Evolutionary conservation across 2,329 filamentous ascomycete genomes (phyloP), one percentile per base, ranked within the genome.

Genomic region (Nothopassalora personata): DNA sequence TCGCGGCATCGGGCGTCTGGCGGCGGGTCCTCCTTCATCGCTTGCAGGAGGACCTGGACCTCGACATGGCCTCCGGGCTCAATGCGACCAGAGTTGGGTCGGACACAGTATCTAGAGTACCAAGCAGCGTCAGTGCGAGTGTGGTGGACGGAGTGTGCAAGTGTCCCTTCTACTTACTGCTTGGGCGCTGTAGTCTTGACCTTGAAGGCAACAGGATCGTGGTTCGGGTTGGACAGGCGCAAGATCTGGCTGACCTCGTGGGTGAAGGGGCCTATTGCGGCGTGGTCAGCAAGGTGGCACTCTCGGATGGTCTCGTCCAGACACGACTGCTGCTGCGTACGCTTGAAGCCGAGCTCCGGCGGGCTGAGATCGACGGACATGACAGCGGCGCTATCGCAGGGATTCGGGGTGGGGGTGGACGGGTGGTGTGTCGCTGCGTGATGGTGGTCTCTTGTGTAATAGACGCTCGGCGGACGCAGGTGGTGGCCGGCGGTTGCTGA

Each of bases 131-230:
- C 56, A 63, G 58, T 48, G 46, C 54, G 23, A 15, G 15, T 6
- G 47, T 9, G 52, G 23, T 7, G 8, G 52, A n/a, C 7, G 43
- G 23, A 13, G 27, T 33, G 36, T 45, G 4, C 15, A 3, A 13
- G n/a, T 13, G n/a, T 30, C 15, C 8, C 51, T 36, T 49, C 46
- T 61, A 76, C 88, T 72, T 89, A 99, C 93, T 97, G 94, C 80
- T 97, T 97, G 34, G 94, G 94, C 53, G 94, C 94, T 64, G 94
- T 99, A 52, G 94, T 99, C 86, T 99, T 99, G 77, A 99, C 94
- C 77, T 87, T 87, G 77, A 87, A 87, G 30, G 84, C 84, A 58
- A 87, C 77, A 6, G 84, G 79, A 60, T 84, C 80, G 58, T 71
- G 75, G 70, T 82, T 81, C 23, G 78, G 74, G 73, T 87, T 87